These are phyloP conservation scores for Sclerotinia glacialis DNA, from an alignment of 2,329 filamentous ascomycete species.

Conservation along the genomic window DNA sequence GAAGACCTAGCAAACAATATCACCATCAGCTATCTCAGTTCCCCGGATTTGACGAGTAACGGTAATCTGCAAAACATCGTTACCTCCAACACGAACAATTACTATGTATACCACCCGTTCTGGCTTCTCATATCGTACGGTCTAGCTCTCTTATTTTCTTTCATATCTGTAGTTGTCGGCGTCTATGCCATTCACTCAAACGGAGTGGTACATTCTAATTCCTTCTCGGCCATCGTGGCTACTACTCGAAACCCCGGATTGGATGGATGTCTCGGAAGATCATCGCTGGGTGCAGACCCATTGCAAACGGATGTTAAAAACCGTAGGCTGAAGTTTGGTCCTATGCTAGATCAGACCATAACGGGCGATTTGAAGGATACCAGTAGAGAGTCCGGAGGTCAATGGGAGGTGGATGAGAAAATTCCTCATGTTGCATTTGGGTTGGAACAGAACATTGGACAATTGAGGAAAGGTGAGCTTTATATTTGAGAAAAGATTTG, in stretches of 20 bases:
- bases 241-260: conserved; percentile 25
- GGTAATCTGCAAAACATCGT: not conserved
- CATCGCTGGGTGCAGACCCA: conserved; percentile 18
- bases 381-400: not conserved
- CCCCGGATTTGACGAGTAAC: conserved; percentile 9
- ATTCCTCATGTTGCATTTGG: conserved; percentile 7
- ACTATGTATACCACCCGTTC: conserved; percentile 21
- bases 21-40: conserved; percentile 30
- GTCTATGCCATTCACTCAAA: conserved; percentile 23
- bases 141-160: conserved; percentile 17
- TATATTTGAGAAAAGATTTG: not conserved
- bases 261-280: conserved; percentile 5
- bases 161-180: conserved; percentile 8
- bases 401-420: not conserved
- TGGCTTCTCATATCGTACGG: conserved; percentile 21
- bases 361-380: not conserved
- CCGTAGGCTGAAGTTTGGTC: not conserved
- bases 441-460: not conserved
- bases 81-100: conserved; percentile 18
- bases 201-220: conserved; percentile 26
- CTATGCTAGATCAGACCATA: not conserved
- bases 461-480: not conserved
- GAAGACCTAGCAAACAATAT: conserved; percentile 33
- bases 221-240: conserved; percentile 28
- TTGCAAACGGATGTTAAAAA: not conserved